A percentile compares a stretch with the other conserved stretches of the same genome.
phyloP scores from a whole-genome alignment of 2,329 filamentous ascomycete species.

The Westerdykella sp. region DNA sequence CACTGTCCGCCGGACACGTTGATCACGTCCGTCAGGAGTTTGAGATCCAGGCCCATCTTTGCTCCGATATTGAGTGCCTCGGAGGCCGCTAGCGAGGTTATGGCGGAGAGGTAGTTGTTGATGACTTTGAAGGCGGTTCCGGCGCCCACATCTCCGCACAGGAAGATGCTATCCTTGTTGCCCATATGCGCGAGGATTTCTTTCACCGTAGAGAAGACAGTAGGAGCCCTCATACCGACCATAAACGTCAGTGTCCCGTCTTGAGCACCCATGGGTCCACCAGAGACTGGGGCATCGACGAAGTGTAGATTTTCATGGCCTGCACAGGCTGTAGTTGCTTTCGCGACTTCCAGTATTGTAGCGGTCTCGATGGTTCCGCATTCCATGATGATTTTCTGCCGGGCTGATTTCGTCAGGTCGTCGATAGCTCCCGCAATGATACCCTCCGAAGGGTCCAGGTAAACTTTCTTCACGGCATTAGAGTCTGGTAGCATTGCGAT shows the following conservation, averaged over 20 bases:
- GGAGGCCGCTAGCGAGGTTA: slow-evolving; percentile 72
- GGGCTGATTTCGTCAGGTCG: slow-evolving; percentile 27
- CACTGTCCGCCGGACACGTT: slow-evolving; percentile 85
- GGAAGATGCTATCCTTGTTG: slow-evolving; percentile 61
- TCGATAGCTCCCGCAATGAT: slow-evolving; percentile 38
- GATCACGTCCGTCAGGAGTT: slow-evolving; percentile 71
- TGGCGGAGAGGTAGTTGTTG: slow-evolving; percentile 90
- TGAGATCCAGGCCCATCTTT: slow-evolving; percentile 53
- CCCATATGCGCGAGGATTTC: slow-evolving; percentile 74
- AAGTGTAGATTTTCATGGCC: slow-evolving; percentile 60
- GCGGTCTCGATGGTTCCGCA: slow-evolving; percentile 94
- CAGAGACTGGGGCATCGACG: slow-evolving; percentile 91
- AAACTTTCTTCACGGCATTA: slow-evolving; percentile 35
- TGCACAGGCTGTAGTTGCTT: slow-evolving; percentile 48
- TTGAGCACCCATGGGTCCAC: slow-evolving; percentile 81
- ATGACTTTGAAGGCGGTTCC: slow-evolving; percentile 86
- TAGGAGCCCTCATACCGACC: slow-evolving; percentile 59
- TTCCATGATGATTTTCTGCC: slow-evolving; percentile 77
- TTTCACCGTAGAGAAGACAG: slow-evolving; percentile 51
- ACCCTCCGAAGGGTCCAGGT: slow-evolving; percentile 38
- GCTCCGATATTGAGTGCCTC: slow-evolving; percentile 60
- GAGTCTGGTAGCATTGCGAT: slow-evolving; percentile 41
- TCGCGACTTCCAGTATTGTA: slow-evolving; percentile 72
- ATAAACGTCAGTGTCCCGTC: slow-evolving; percentile 89
- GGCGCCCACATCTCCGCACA: slow-evolving; percentile 74